Conservation (phyloP, 1,139 yeast genomes). For the Arxiozyma slooffiae region DNA sequence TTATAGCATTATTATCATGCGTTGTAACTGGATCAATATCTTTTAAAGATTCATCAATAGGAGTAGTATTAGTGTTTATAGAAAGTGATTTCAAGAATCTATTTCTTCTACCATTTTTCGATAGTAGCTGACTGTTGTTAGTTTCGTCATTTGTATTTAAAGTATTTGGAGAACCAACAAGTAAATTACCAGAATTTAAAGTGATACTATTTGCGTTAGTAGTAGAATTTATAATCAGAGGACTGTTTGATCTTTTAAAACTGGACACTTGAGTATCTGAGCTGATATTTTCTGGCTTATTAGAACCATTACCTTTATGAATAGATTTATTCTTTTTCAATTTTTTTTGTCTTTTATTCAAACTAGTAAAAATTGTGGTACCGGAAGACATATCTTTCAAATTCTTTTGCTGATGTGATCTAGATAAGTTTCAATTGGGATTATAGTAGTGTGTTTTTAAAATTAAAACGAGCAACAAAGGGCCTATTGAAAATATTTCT, state of each 20-base stretch:
- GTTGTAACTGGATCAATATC: not conserved
- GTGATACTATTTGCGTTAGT: slow-evolving; percentile 16
- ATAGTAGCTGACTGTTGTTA: not conserved
- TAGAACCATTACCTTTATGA: not conserved
- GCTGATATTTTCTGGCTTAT: not conserved
- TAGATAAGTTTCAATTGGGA: not conserved
- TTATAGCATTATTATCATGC: not conserved
- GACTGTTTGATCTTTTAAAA: slow-evolving; percentile 3
- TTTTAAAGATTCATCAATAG: not conserved
- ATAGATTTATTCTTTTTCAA: not conserved
- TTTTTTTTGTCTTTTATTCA: not conserved
- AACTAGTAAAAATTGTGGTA: not conserved
- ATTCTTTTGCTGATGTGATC: not conserved
- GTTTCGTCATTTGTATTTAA: not conserved
- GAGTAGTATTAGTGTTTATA: not conserved
- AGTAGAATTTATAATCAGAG: slow-evolving; percentile 14
- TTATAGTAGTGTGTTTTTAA: not conserved
- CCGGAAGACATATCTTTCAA: not conserved
- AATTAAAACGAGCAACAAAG: not conserved
- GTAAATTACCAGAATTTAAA: slow-evolving; percentile 17
- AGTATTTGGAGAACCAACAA: slow-evolving; percentile 13
- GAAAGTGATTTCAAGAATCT: not conserved
- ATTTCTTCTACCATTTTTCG: not conserved
- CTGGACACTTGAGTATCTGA: slow-evolving; percentile 7
- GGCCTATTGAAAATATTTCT: not conserved